phyloP scores from a whole-genome alignment of 176 grass and related monocot species.

The Musa troglodytarum region DNA sequence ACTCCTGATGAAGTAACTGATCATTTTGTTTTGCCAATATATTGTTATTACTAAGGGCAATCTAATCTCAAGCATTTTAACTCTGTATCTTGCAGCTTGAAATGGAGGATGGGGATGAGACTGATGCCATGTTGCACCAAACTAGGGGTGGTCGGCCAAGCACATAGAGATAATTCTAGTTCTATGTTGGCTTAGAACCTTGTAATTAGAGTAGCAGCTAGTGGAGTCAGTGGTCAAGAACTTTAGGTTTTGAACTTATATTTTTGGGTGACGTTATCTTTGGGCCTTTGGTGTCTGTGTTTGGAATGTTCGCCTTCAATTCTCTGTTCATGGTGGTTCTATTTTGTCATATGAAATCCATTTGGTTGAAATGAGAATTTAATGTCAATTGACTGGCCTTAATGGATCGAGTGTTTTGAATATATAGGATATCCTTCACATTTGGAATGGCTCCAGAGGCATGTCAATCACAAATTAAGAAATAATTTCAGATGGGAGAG shows the following conservation, averaged over 20 bases:
- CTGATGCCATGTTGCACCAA: too few species aligned
- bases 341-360: neutral
- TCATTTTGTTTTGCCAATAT: neutral
- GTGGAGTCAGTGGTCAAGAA: neutral
- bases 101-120: too few species aligned
- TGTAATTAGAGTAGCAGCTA: neutral
- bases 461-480: too few species aligned
- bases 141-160: too few species aligned
- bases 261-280: neutral
- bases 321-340: neutral
- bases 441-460: too few species aligned
- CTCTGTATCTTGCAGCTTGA: neutral
- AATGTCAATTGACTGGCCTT: too few species aligned
- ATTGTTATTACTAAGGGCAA: neutral
- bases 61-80: neutral
- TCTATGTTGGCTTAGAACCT: neutral
- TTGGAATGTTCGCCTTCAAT: neutral
- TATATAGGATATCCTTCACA: too few species aligned
- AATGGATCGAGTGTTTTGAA: too few species aligned
- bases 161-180: neutral
- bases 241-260: neutral
- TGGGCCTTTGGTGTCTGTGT: neutral
- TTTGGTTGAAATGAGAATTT: neutral
- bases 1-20: constrained; percentile 4
- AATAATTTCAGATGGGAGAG: too few species aligned